phyloP scores from a whole-genome alignment of 208 protist species.

The Trypanosoma melophagium region DNA sequence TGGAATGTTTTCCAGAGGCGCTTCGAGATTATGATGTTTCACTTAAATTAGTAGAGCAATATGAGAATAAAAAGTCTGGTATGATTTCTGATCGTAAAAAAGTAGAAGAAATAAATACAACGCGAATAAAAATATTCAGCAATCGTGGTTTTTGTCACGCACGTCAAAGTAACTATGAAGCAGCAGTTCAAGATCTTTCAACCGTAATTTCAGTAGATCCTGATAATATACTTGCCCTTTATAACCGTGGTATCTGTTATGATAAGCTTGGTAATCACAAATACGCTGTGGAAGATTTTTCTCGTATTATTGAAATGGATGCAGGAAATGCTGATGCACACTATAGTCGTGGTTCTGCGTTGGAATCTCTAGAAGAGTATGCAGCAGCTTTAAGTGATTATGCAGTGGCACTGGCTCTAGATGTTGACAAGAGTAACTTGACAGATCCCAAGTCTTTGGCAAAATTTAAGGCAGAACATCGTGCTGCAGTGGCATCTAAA shows the following conservation, averaged over 20 bases:
- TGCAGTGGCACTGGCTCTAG: constrained; percentile 49
- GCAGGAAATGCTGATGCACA: constrained; percentile 76
- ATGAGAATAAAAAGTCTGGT: constrained; percentile 35
- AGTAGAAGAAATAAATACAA: neutral
- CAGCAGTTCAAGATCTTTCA: constrained; percentile 80
- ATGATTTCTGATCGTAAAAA: constrained; percentile 28
- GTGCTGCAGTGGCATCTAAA: constrained; percentile 19
- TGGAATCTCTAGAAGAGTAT: constrained; percentile 56
- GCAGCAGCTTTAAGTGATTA: constrained; percentile 64
- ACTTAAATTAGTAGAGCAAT: constrained; percentile 38
- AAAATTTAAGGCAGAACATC: constrained; percentile 22
- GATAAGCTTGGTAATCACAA: constrained; percentile 59
- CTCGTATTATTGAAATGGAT: constrained; percentile 47
- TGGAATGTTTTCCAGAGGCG: constrained; percentile 47
- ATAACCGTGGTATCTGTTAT: constrained; percentile 87
- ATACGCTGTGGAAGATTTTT: constrained; percentile 64
- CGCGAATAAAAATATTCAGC: constrained; percentile 48
- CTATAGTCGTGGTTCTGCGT: constrained; percentile 80
- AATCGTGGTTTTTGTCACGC: constrained; percentile 84
- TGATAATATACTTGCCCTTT: constrained; percentile 67
- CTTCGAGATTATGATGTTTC: constrained; percentile 73
- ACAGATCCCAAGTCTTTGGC: neutral
- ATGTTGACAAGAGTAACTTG: constrained; percentile 27
- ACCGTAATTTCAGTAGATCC: constrained; percentile 57
- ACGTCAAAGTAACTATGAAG: constrained; percentile 48